phyloP scores from a whole-genome alignment of 2,329 filamentous ascomycete genomes.

The Calonectria leucothoes region DNA sequence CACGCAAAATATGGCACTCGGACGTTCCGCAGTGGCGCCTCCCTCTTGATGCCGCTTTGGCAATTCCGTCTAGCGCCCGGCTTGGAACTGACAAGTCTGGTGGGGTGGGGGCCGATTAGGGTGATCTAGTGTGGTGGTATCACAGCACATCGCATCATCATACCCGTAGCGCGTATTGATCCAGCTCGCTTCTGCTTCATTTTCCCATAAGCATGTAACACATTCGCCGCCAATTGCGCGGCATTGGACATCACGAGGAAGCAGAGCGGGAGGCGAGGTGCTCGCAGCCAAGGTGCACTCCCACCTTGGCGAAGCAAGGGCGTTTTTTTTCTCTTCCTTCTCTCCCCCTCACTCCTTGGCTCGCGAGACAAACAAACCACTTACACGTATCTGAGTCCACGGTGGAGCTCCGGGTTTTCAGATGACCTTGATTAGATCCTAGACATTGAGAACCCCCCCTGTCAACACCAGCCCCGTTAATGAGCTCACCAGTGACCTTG shows the following conservation, averaged over 20 bases:
- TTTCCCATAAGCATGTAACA: not conserved
- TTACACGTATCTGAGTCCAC: constrained; percentile 19
- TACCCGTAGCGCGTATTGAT: not conserved
- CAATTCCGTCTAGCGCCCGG: constrained; percentile 21
- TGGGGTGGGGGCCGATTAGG: constrained; percentile 20
- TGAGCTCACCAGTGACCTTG: constrained; percentile 16
- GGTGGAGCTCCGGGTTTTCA: constrained; percentile 16
- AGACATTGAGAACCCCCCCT: constrained; percentile 2
- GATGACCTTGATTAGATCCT: not conserved
- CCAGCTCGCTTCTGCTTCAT: constrained; percentile 9
- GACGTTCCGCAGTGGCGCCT: not conserved
- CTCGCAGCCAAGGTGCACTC: not conserved
- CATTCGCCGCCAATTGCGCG: not conserved
- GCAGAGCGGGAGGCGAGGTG: not conserved
- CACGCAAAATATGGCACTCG: not conserved
- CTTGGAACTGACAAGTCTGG: not conserved
- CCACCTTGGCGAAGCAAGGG: not conserved
- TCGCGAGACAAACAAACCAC: constrained; percentile 5
- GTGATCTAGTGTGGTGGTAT: constrained; percentile 17
- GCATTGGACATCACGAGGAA: not conserved
- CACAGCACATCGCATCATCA: constrained; percentile 7
- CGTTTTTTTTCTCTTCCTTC: not conserved
- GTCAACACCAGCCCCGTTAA: constrained; percentile 14
- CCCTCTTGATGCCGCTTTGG: not conserved
- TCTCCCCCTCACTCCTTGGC: not conserved